These are phyloP conservation scores for Castanopsis chinensis DNA, from an alignment of 306 rosid species.

Conservation along the genomic window DNA sequence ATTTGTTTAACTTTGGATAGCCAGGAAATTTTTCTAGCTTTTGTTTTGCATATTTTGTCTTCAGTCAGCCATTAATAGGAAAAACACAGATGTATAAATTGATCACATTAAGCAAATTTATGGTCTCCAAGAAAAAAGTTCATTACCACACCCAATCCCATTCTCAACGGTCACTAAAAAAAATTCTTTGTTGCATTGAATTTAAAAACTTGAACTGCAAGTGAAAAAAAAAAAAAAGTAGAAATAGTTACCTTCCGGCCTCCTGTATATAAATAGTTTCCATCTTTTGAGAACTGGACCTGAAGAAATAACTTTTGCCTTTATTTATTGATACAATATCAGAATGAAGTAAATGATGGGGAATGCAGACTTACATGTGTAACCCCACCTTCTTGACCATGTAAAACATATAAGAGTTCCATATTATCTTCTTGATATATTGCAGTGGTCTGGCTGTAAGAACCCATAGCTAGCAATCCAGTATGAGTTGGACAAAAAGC, in stretches of 20 bases:
- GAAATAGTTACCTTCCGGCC: conserved; percentile 71
- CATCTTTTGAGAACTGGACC: conserved; percentile 93
- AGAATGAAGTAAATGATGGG: conserved; percentile 21
- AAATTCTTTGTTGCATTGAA: neutral
- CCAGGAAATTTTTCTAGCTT: neutral
- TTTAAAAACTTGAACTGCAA: neutral
- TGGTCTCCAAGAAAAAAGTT: neutral
- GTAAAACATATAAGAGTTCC: conserved; percentile 84
- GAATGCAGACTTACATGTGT: conserved; percentile 79
- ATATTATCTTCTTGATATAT: conserved; percentile 87
- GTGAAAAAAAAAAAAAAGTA: conserved; percentile 3
- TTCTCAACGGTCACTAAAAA: neutral
- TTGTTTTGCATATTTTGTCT: neutral
- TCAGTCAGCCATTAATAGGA: neutral
- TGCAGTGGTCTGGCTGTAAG: conserved; percentile 82
- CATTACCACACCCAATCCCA: neutral
- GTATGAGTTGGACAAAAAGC: conserved; percentile 78
- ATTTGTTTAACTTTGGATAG: neutral
- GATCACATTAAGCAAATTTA: neutral
- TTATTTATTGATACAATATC: conserved; percentile 17
- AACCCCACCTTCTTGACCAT: conserved; percentile 97
- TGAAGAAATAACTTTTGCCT: conserved; percentile 34
- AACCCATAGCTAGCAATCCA: conserved; percentile 92
- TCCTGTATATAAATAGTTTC: conserved; percentile 89
- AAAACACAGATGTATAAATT: neutral